Percentiles rank a stretch among this genome's conserved stretches.
Conservation (phyloP, 805 yeast species). For the Starmerella apicola region DNA sequence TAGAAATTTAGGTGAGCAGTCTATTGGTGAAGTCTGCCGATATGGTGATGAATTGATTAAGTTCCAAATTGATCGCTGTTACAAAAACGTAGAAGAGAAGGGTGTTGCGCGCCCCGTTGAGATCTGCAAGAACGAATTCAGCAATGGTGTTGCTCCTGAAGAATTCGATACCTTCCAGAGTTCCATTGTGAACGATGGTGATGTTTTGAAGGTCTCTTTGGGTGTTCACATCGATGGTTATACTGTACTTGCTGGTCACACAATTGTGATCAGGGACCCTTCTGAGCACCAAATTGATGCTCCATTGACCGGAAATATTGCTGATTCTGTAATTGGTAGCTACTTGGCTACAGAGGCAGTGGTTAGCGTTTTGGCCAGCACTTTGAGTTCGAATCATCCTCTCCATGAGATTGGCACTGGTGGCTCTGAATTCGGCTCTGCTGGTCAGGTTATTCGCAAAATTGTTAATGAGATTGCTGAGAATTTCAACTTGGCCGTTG, state of each 20-base stretch:
- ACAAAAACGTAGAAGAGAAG: slow-evolving; percentile 47
- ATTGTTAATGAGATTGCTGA: slow-evolving; percentile 82
- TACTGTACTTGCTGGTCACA: slow-evolving; percentile 76
- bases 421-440: slow-evolving; percentile 31
- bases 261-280: slow-evolving; percentile 46
- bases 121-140: slow-evolving; percentile 69
- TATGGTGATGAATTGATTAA: slow-evolving; percentile 66
- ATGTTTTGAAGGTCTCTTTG: slow-evolving; percentile 67
- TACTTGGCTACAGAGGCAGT: slow-evolving; percentile 83
- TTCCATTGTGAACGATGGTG: slow-evolving; percentile 56
- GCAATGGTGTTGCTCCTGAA: slow-evolving; percentile 78
- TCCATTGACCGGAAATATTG: slow-evolving; percentile 71
- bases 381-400: slow-evolving; percentile 47
- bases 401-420: slow-evolving; percentile 8
- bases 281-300: slow-evolving; percentile 31
- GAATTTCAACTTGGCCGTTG: slow-evolving; percentile 68
- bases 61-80: slow-evolving; percentile 46
- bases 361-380: slow-evolving; percentile 58
- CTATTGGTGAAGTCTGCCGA: slow-evolving; percentile 54
- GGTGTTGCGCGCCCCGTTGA: slow-evolving; percentile 90
- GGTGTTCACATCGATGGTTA: slow-evolving; percentile 96
- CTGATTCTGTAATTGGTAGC: slow-evolving; percentile 83
- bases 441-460: slow-evolving; percentile 57
- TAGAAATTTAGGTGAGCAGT: slow-evolving; percentile 51
- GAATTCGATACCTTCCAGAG: slow-evolving; percentile 28